Evolutionary conservation across 2,329 filamentous ascomycete genomes (phyloP).

Genomic region (Trichophyton benhamiae): DNA sequence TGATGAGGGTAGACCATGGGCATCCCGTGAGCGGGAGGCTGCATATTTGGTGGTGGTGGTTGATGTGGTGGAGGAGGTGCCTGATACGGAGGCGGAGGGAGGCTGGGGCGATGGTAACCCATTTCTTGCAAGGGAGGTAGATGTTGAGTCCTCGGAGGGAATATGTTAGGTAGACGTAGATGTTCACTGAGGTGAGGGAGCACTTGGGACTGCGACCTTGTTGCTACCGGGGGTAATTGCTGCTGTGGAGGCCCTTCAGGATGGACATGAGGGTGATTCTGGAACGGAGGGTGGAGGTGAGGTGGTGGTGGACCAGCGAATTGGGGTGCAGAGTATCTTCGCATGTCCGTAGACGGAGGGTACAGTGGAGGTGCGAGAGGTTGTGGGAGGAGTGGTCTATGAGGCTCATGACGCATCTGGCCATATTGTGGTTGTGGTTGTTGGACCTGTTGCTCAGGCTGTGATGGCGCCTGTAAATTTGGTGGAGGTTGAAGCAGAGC

Average conservation of each 20-base stretch:
- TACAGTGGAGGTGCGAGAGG: conserved; percentile 22
- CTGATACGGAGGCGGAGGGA: conserved; percentile 12
- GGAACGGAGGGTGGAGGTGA: neutral
- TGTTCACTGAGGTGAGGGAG: conserved; percentile 23
- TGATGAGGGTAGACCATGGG: neutral
- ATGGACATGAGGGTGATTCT: neutral
- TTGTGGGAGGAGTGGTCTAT: conserved; percentile 24
- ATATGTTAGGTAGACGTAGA: conserved; percentile 27
- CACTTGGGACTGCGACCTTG: conserved; percentile 6
- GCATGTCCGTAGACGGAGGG: conserved; percentile 17
- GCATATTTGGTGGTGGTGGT: neutral
- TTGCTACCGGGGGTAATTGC: conserved; percentile 25
- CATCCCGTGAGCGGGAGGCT: neutral
- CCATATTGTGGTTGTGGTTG: conserved; percentile 12
- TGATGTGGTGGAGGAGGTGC: neutral
- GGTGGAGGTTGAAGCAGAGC: neutral
- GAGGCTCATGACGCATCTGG: conserved; percentile 6
- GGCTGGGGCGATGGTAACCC: conserved; percentile 23
- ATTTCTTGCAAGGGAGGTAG: conserved; percentile 31
- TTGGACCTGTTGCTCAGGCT: conserved; percentile 26
- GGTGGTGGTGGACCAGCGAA: neutral
- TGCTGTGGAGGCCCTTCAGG: conserved; percentile 7
- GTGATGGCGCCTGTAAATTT: neutral
- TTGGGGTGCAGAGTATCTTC: conserved; percentile 6
- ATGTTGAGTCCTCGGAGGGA: conserved; percentile 23